Base-by-base conservation (phyloP, 2,329 filamentous ascomycete species). In the Simplicillium sp. region DNA sequence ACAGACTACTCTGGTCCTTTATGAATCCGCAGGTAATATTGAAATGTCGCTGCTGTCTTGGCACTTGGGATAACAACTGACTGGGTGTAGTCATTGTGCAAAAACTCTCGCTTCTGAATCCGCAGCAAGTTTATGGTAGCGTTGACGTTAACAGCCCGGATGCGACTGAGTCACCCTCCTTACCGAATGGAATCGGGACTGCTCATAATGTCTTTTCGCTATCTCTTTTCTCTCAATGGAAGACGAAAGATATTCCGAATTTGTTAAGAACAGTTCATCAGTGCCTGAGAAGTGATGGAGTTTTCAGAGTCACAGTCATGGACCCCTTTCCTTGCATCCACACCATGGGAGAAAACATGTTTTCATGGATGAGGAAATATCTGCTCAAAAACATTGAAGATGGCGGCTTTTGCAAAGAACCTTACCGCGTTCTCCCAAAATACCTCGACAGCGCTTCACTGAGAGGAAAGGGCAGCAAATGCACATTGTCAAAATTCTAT, bases 281-380 rank as follows among this genome's bases (percentile, higher is more conserved):
- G 17, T 69, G 72, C 28, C 66, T 85, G 3, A 61, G 66, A 3
- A 66, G 0, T 68, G 70, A 1, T 79, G 80, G 1, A 61, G 65
- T 15, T 6, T 55, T 84, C 11, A 70, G 80, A 44, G 57, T 85
- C 13, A 71, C 72, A 0, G 59, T 84, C 14, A 73, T 84, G 46
- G 77, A 85, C 43, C 77, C 81, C 0, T 61, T 73, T 7, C 82
- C 82, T 0, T 62, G 71, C 1, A 60, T 70, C 3, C 59, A 65
- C 2, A 77, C 71, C 0, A 62, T 77, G 17, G 82, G 81, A 0
- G 76, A 75, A 0, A 60, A 62, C 2, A 60, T 85, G 52, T 65
- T 71, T 29, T 55, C 62, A 1, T 85, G 81, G 81, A 61, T 85
- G 3, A 75, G 82, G 34, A 66, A 73, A 3, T 65, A 82, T 39